These are phyloP conservation scores for Diaporthe eres DNA, from an alignment of 2,329 filamentous ascomycete genomes.

Conservation along the genomic window DNA sequence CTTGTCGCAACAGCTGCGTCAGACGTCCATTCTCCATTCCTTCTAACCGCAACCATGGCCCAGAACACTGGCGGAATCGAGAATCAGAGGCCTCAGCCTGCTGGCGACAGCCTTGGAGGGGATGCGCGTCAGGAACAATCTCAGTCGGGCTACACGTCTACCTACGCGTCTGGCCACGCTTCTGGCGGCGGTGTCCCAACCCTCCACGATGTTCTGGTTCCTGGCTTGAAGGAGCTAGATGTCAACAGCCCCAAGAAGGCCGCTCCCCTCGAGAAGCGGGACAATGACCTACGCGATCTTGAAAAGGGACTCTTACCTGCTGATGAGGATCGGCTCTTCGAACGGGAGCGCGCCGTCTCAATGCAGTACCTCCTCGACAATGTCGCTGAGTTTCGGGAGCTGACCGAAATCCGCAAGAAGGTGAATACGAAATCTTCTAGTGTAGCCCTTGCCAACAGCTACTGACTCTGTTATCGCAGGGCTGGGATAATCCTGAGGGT, in stretches of 20 bases:
- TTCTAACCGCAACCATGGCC: background rate
- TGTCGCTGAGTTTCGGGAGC: constrained; percentile 25
- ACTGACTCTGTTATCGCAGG: constrained; percentile 49
- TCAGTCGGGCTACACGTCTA: too few species aligned
- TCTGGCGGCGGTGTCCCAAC: background rate
- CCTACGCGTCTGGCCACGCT: background rate
- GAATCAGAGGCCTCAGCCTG: background rate
- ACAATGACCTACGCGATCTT: background rate
- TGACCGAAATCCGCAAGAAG: constrained; percentile 29
- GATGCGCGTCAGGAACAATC: background rate
- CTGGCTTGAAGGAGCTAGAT: background rate
- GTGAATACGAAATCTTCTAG: background rate
- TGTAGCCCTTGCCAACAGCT: background rate
- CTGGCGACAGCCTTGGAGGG: background rate
- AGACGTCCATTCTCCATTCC: background rate
- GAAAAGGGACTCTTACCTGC: background rate
- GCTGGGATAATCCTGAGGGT: constrained; percentile 59
- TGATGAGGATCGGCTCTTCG: constrained; percentile 30
- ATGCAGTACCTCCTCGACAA: constrained; percentile 36
- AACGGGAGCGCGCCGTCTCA: constrained; percentile 4
- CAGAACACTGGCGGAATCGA: background rate
- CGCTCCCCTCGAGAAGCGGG: background rate
- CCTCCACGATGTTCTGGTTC: background rate
- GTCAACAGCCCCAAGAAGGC: background rate
- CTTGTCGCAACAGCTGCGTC: background rate